Conservation (phyloP, 208 protist species). For the Angomonas ambiguus region DNA sequence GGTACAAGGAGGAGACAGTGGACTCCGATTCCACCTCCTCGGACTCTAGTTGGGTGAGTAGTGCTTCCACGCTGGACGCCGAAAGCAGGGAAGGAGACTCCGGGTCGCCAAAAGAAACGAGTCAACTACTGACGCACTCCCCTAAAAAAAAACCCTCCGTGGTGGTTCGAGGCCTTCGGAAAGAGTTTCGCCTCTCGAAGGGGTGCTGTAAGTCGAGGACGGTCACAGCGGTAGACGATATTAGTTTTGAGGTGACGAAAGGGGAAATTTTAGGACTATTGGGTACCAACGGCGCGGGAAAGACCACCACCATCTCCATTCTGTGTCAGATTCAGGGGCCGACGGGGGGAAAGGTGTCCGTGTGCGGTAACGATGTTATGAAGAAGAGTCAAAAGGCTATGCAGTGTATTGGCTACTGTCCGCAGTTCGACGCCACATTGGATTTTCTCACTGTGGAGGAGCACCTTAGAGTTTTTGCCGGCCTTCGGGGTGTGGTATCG, state of each 20-base stretch:
- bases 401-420: slow-evolving; percentile 88
- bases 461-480: slow-evolving; percentile 84
- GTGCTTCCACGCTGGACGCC: too few species aligned
- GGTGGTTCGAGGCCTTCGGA: too few species aligned
- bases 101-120: too few species aligned
- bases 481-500: slow-evolving; percentile 39
- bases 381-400: slow-evolving; percentile 26
- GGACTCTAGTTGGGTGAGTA: too few species aligned
- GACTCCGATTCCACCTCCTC: too few species aligned
- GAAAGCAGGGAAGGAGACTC: too few species aligned
- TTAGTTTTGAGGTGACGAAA: slow-evolving; percentile 57
- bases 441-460: slow-evolving; percentile 87
- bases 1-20: not conserved
- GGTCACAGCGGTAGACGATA: slow-evolving; percentile 58
- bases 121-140: too few species aligned
- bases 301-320: slow-evolving; percentile 83
- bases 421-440: slow-evolving; percentile 90
- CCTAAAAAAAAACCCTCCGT: too few species aligned
- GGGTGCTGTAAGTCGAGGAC: slow-evolving; percentile 52
- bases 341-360: slow-evolving; percentile 45
- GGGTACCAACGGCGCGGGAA: slow-evolving; percentile 86
- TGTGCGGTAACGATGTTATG: slow-evolving; percentile 48
- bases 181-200: slow-evolving; percentile 2
- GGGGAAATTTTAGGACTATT: slow-evolving; percentile 85
- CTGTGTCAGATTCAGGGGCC: slow-evolving; percentile 64